Percentiles rank a stretch among this genome's conserved stretches.
phyloP scores from a whole-genome alignment of 2,329 filamentous ascomycete species.

The Ophiocordyceps camponoti-leonardi region DNA sequence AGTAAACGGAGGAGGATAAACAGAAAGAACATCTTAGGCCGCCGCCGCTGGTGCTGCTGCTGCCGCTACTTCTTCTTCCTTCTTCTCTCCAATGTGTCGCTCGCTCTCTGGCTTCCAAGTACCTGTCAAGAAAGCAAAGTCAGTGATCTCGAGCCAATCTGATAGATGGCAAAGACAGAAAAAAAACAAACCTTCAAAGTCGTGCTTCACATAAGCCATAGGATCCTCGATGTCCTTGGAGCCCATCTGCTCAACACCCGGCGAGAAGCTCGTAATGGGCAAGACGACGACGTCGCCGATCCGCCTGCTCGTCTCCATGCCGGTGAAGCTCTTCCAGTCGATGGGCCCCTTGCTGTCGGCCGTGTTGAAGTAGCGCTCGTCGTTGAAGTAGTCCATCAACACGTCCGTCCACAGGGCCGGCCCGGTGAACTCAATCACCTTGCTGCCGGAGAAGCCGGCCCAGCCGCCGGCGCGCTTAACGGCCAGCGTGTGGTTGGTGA shows the following conservation, averaged over 20 bases:
- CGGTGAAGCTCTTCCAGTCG: conserved; percentile 77
- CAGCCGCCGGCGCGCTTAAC: conserved; percentile 54
- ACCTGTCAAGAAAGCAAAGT: conserved; percentile 25
- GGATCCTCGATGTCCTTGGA: conserved; percentile 77
- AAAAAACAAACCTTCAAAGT: conserved; percentile 63
- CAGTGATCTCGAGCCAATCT: conserved; percentile 2
- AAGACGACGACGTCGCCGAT: conserved; percentile 87
- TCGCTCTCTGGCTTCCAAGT: conserved; percentile 62
- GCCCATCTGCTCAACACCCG: conserved; percentile 85
- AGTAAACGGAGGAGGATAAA: too few relatives aligned
- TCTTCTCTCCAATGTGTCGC: conserved; percentile 45
- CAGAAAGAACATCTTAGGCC: too few relatives aligned
- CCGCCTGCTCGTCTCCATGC: conserved; percentile 66
- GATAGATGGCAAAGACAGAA: neutral
- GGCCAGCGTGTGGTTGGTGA: conserved; percentile 65
- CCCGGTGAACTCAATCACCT: conserved; percentile 85
- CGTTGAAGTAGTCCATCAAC: conserved; percentile 88
- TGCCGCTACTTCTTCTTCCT: conserved; percentile 19
- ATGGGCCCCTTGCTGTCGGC: conserved; percentile 52
- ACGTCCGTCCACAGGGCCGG: conserved; percentile 89
- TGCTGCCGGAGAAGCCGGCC: conserved; percentile 41
- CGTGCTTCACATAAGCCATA: conserved; percentile 95
- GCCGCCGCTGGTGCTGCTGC: too few relatives aligned
- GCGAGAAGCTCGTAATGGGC: conserved; percentile 94
- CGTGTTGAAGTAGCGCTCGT: conserved; percentile 76